Evolutionary conservation across 1,284 basidiomycete species (phyloP).

Genomic region (Pyrrhoderma lamaoense): DNA sequence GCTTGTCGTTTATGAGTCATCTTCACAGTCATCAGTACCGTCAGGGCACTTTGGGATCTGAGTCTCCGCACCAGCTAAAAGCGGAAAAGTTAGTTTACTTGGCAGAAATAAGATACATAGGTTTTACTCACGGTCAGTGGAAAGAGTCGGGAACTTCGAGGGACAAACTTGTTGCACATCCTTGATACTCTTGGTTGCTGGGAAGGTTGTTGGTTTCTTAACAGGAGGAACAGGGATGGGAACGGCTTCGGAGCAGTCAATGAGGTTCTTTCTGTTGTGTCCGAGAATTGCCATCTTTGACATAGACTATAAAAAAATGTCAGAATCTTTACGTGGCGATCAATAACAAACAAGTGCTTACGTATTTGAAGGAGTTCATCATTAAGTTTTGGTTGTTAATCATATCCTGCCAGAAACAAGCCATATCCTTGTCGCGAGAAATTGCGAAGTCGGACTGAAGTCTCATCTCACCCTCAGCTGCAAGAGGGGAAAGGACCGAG

Average conservation of each 20-base stretch:
- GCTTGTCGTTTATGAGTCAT: constrained; percentile 10
- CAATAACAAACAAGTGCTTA: not conserved
- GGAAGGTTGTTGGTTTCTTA: constrained; percentile 14
- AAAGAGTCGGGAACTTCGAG: constrained; percentile 13
- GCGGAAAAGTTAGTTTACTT: not conserved
- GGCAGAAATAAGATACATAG: not conserved
- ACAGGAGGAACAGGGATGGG: constrained; percentile 13
- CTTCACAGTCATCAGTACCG: constrained; percentile 12
- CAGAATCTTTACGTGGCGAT: constrained; percentile 17
- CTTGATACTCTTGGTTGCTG: constrained; percentile 8
- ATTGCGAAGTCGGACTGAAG: constrained; percentile 19
- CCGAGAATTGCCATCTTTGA: constrained; percentile 29
- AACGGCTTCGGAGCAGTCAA: constrained; percentile 20
- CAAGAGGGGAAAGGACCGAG: constrained; percentile 12
- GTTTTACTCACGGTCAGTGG: constrained; percentile 12
- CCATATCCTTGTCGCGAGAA: constrained; percentile 16
- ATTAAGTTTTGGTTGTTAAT: constrained; percentile 18
- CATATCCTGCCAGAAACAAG: constrained; percentile 23
- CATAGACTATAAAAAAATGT: constrained; percentile 21
- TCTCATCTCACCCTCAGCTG: constrained; percentile 16
- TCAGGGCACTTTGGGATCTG: constrained; percentile 15
- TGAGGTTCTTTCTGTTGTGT: constrained; percentile 21
- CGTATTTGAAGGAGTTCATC: constrained; percentile 12
- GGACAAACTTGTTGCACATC: constrained; percentile 14
- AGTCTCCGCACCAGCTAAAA: constrained; percentile 11